Percentiles rank a stretch among this genome's conserved stretches.
Conservation (phyloP, 2,329 filamentous ascomycete genomes). For the Raffaelea albimanens region DNA sequence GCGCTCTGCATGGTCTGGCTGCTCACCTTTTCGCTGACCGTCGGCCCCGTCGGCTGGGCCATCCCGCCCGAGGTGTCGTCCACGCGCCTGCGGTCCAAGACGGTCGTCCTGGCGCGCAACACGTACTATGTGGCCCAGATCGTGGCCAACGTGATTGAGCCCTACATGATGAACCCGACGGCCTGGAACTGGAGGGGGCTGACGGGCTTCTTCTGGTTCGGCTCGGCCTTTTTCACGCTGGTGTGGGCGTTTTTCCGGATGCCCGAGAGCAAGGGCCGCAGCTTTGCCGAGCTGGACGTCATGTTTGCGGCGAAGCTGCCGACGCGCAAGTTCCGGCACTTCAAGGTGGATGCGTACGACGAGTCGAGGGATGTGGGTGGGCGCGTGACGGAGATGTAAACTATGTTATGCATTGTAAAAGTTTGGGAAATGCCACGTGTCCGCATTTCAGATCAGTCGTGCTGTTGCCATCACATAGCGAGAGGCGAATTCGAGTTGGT, state of each 20-base stretch:
- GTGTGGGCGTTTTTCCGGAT: slow-evolving; percentile 41
- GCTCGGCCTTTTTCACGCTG: slow-evolving; percentile 31
- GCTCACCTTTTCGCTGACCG: slow-evolving; percentile 8
- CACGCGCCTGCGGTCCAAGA: slow-evolving; percentile 34
- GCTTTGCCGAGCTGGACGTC: slow-evolving; percentile 43
- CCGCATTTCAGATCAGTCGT: no score
- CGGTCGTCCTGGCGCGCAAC: slow-evolving; percentile 33
- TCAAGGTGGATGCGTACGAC: background rate
- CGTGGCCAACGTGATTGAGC: slow-evolving; percentile 27
- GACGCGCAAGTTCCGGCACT: slow-evolving; percentile 21
- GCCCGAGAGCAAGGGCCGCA: slow-evolving; percentile 32
- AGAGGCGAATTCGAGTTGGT: no score
- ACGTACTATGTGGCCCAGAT: slow-evolving; percentile 35
- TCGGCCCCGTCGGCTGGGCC: slow-evolving; percentile 37
- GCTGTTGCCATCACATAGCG: no score
- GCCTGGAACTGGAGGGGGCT: slow-evolving; percentile 28
- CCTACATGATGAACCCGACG: slow-evolving; percentile 26
- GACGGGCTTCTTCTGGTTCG: slow-evolving; percentile 33
- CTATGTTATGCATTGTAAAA: no score
- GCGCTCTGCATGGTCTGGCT: slow-evolving; percentile 32
- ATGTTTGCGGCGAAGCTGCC: slow-evolving; percentile 37
- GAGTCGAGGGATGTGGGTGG: background rate
- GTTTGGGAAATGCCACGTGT: no score
- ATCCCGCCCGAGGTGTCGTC: slow-evolving; percentile 39
- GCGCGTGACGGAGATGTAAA: background rate